Evolutionary conservation across 805 yeast species (phyloP), one percentile per base, ranked within the genome.

Genomic region (Saturnispora saitoi): DNA sequence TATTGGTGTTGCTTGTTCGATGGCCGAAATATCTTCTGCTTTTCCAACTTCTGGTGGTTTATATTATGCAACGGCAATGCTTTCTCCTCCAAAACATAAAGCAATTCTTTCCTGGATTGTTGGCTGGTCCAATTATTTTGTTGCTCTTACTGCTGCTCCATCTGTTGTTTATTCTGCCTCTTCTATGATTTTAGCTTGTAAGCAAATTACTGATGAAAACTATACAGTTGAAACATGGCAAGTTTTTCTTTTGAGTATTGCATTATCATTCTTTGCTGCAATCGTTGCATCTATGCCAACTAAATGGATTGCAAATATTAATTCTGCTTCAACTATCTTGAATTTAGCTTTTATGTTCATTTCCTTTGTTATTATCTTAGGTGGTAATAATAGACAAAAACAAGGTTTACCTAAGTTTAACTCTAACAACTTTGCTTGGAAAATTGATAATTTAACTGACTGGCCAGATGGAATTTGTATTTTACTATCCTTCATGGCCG

Each of bases 21-120:
- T 82, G 75, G 84, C 85, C 0, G 87, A 82, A 58, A 69, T 81
- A 30, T 75, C 83, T 11, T 71, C 78, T 24, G 79, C 84, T 5
- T 77, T 77, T 66, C 88, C 88, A 36, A 80, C 84, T 7, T 70
- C 82, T 10, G 77, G 84, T 26, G 87, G 87, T 42, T 72, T 83
- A 8, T 84, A 83, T 43, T 82, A 81, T 56, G 85, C 87, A 51
- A 81, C 81, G 2, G 72, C 78, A 2, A 78, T 78, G 56, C 65
- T 80, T 53, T 75, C 85, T 3, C 85, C 86, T 12, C 75, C 74
- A 20, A 69, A 68, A 54, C 68, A 66, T 61, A 74, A 74, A 15
- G 76, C 83, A 0, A 61, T 77, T 22, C 65, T 77, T 45, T 76
- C 86, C 5, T 80, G 84, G 84, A 58, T 73, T 43, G 77, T 79